Percentiles rank a stretch among this genome's conserved stretches.
Evolutionary conservation across 768 basidiomycete species (phyloP).

Genomic region (Sistotremastrum suecicum): DNA sequence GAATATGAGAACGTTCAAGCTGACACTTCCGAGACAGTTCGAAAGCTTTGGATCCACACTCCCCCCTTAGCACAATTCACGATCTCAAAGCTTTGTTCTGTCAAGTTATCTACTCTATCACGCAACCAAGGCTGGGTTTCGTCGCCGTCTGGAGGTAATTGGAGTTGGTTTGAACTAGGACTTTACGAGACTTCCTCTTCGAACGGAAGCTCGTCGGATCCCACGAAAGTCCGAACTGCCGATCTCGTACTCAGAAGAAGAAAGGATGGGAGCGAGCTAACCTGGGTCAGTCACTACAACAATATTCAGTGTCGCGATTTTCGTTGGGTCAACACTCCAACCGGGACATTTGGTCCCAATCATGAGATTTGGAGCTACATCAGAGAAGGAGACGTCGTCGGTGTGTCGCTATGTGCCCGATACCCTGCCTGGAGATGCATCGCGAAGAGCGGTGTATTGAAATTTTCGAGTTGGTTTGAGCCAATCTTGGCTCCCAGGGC

Average conservation of each 20-base stretch:
- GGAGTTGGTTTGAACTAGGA: constrained; percentile 9
- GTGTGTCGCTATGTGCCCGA: constrained; percentile 5
- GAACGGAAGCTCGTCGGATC: no score
- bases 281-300: constrained; percentile 6
- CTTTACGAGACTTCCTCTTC: neutral
- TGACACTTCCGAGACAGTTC: neutral
- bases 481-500: constrained; percentile 1
- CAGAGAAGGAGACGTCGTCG: constrained; percentile 3
- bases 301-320: neutral
- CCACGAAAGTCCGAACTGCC: neutral
- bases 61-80: neutral
- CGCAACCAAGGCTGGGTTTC: constrained; percentile 8
- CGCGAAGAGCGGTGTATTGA: constrained; percentile 1
- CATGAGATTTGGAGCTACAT: constrained; percentile 7
- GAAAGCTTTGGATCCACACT: neutral
- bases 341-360: constrained; percentile 1
- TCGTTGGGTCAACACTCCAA: neutral
- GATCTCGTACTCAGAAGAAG: neutral
- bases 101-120: constrained; percentile 4
- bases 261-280: constrained; percentile 1
- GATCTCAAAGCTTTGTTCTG: neutral
- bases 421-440: constrained; percentile 4
- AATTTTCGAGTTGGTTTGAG: constrained; percentile 6
- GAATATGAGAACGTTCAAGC: neutral
- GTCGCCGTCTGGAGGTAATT: constrained; percentile 1